A percentile compares a stretch with the other conserved stretches of the same genome.
phyloP scores from a whole-genome alignment of 2,329 filamentous ascomycete genomes.

The Arthrocladium fulminans region DNA sequence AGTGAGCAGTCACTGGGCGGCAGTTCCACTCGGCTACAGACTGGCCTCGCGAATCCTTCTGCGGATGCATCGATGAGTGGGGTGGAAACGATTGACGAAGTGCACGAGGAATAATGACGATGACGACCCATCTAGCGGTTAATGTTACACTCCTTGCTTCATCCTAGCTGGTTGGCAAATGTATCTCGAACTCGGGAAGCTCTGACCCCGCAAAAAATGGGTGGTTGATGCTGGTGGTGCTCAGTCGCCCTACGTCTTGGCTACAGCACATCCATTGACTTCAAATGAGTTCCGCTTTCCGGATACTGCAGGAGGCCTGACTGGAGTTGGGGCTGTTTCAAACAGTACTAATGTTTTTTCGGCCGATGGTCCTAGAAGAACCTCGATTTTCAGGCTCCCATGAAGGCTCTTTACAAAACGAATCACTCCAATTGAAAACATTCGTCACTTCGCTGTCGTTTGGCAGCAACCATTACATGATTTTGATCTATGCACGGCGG shows the following conservation, averaged over 20 bases:
- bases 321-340: not conserved
- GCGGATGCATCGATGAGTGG: not conserved
- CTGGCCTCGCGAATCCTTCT: not conserved
- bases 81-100: constrained; percentile 5
- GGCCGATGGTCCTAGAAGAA: too few species aligned
- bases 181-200: not conserved
- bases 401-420: too few species aligned
- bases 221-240: not conserved
- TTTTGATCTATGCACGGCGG: too few species aligned
- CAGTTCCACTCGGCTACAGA: not conserved
- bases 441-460: too few species aligned
- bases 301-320: constrained; percentile 7
- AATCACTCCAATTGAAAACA: too few species aligned
- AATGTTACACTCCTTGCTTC: not conserved
- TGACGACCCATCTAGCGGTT: not conserved
- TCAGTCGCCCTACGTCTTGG: not conserved
- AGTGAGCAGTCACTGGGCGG: constrained; percentile 8
- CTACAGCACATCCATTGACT: not conserved
- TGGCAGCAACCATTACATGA: too few species aligned
- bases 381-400: too few species aligned
- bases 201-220: not conserved
- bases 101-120: constrained; percentile 5
- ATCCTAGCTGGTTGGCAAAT: not conserved
- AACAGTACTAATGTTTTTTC: too few species aligned
- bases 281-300: not conserved